These are phyloP conservation scores for Zalerion maritima DNA, from an alignment of 495 filamentous ascomycete genomes.

Conservation along the genomic window DNA sequence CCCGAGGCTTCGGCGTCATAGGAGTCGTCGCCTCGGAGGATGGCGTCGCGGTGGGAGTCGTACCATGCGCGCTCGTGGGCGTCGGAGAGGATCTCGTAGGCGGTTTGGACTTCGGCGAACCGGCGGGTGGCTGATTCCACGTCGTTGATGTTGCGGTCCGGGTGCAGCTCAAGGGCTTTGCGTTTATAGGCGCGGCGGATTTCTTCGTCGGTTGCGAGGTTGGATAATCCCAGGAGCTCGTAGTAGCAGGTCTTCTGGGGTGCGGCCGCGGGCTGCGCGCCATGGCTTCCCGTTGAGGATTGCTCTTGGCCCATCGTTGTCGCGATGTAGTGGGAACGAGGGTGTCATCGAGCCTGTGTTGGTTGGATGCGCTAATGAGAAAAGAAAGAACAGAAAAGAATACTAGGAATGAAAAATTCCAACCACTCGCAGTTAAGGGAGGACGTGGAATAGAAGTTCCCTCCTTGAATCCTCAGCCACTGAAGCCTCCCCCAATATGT, in stretches of 20 bases:
- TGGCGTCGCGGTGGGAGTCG: conserved; percentile 78
- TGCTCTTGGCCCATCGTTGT: conserved; percentile 66
- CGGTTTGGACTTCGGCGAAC: conserved; percentile 84
- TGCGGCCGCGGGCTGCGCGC: conserved; percentile 5
- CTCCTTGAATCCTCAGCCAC: no score
- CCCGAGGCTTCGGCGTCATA: conserved; percentile 21
- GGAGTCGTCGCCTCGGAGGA: conserved; percentile 48
- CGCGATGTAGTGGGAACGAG: no score
- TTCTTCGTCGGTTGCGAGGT: conserved; percentile 64
- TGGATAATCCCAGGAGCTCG: conserved; percentile 63
- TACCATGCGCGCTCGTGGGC: conserved; percentile 96
- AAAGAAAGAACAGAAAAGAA: no score
- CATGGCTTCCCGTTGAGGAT: conserved; percentile 37
- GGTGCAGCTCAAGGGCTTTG: conserved; percentile 87
- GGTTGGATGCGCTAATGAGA: no score
- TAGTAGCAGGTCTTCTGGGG: conserved; percentile 72
- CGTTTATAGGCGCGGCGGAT: conserved; percentile 86
- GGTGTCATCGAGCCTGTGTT: no score
- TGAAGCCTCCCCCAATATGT: no score
- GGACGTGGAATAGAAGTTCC: no score
- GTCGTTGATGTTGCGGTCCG: conserved; percentile 85
- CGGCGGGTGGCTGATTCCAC: conserved; percentile 64
- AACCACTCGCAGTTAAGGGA: no score
- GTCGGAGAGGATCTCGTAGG: conserved; percentile 91
- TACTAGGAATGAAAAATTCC: no score